Conservation (phyloP, 2,329 filamentous ascomycete genomes). For the Amylocarpus encephaloides region DNA sequence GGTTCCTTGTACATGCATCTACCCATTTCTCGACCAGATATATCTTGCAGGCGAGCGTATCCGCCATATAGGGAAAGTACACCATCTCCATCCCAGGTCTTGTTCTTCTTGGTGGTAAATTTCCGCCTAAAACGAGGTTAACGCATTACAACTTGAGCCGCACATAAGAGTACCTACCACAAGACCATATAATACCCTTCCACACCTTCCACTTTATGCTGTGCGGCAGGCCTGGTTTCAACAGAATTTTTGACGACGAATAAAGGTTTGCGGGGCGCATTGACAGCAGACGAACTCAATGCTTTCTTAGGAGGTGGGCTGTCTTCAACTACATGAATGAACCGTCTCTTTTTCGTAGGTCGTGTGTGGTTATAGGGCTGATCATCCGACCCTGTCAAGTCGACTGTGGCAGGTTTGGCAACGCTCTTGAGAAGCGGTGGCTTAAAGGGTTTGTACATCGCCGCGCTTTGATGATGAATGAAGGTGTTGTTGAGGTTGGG, state of each 20-base stretch:
- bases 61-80: conserved; percentile 52
- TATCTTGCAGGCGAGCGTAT: conserved; percentile 54
- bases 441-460: conserved; percentile 33
- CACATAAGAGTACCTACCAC: conserved; percentile 20
- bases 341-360: conserved; percentile 26
- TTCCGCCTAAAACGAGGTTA: conserved; percentile 47
- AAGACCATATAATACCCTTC: conserved; percentile 32
- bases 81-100: conserved; percentile 72
- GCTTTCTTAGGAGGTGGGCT: conserved; percentile 14
- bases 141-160: neutral
- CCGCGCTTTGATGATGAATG: neutral
- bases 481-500: neutral
- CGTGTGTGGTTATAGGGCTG: conserved; percentile 15
- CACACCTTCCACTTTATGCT: conserved; percentile 3
- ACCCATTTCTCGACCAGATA: conserved; percentile 57
- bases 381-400: conserved; percentile 17
- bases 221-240: conserved; percentile 13
- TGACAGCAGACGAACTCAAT: conserved; percentile 16
- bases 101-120: conserved; percentile 65
- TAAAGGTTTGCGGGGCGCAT: conserved; percentile 29
- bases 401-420: conserved; percentile 11
- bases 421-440: conserved; percentile 25
- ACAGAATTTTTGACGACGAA: conserved; percentile 22
- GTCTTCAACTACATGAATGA: conserved; percentile 25
- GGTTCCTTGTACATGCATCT: conserved; percentile 47